Evolutionary conservation across 2,329 filamentous ascomycete genomes (phyloP).

Genomic region (Grosmannia penicillata): DNA sequence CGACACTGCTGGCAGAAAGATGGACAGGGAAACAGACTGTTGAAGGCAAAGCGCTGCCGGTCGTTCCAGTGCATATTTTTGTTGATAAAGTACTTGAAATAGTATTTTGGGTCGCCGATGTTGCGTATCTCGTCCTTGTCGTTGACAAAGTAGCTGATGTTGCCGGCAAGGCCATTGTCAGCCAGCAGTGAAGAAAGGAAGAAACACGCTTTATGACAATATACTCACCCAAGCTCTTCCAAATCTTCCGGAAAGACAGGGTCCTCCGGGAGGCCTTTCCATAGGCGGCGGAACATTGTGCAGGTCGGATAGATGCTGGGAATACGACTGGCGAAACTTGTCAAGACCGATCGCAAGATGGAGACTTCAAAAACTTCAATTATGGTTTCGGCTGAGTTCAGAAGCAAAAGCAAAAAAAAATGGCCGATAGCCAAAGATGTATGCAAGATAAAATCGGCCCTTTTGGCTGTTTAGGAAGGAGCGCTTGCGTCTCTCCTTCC

Average conservation of each 20-base stretch:
- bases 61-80: constrained; percentile 66
- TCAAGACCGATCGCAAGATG: no score
- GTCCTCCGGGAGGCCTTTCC: constrained; percentile 56
- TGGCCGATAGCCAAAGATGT: no score
- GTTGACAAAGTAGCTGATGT: constrained; percentile 72
- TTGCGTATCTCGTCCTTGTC: constrained; percentile 59
- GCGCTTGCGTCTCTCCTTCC: no score
- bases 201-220: constrained; percentile 14
- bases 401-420: no score
- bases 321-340: no score
- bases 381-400: no score
- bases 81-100: constrained; percentile 61
- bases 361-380: no score
- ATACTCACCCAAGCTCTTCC: constrained; percentile 52
- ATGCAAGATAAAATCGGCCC: no score
- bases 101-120: constrained; percentile 49
- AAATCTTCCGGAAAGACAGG: constrained; percentile 51
- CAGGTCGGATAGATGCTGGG: background rate
- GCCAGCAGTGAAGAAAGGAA: no score
- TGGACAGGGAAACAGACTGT: constrained; percentile 34
- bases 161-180: no score
- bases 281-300: constrained; percentile 61
- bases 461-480: no score
- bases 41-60: constrained; percentile 58
- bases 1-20: background rate